Evolutionary conservation across 768 basidiomycete genomes (phyloP).

Genomic region (Lentinula boryana): DNA sequence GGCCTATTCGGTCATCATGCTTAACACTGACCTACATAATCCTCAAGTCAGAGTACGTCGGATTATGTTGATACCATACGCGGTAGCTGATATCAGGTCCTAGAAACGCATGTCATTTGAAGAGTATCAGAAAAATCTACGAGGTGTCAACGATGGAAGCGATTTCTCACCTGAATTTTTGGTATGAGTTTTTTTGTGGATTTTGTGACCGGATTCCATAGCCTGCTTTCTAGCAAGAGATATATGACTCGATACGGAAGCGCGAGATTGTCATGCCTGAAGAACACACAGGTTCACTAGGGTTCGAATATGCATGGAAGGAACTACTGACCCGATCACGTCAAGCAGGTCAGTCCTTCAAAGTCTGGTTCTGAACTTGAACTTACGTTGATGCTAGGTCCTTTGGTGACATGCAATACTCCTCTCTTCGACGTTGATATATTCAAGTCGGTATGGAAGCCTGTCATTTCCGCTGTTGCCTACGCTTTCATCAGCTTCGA

Average conservation of each 20-base stretch:
- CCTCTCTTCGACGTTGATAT: conserved; percentile 82
- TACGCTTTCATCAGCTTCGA: conserved; percentile 95
- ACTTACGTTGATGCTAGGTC: conserved; percentile 30
- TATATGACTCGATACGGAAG: conserved; percentile 93
- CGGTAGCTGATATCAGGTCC: conserved; percentile 3
- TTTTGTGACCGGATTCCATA: no score
- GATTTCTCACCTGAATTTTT: conserved; percentile 86
- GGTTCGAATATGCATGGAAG: conserved; percentile 99
- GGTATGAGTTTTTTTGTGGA: conserved; percentile 33
- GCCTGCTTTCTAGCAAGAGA: conserved; percentile 53
- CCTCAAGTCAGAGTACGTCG: conserved; percentile 78
- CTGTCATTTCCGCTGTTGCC: conserved; percentile 89
- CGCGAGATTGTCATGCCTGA: conserved; percentile 96
- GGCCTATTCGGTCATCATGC: conserved; percentile 94
- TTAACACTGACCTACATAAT: conserved; percentile 96
- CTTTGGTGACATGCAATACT: conserved; percentile 74
- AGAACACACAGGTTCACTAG: conserved; percentile 93
- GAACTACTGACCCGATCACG: conserved; percentile 80
- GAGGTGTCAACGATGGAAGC: conserved; percentile 83
- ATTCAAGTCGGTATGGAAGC: conserved; percentile 92
- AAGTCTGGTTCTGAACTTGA: background rate
- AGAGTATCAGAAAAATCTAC: conserved; percentile 87
- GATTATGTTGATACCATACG: conserved; percentile 5
- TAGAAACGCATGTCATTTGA: conserved; percentile 97
- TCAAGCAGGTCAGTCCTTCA: conserved; percentile 52